Evolutionary conservation across 2,329 filamentous ascomycete genomes (phyloP), one percentile per base, ranked within the genome.

Genomic region (Aspergillus novoparasiticus): DNA sequence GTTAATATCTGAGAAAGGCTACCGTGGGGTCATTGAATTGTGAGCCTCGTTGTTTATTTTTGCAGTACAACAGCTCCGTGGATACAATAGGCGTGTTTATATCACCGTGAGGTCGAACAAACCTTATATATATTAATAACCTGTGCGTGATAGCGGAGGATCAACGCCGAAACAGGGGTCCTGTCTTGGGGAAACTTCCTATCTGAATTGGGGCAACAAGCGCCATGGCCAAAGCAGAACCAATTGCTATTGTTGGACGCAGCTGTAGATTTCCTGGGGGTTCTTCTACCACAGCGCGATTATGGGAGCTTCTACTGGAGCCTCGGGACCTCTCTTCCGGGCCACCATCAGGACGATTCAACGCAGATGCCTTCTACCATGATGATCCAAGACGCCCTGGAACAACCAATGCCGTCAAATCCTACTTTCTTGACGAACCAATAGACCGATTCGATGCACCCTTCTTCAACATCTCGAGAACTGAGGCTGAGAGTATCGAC

Each of bases 401-500:
- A 12, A 71, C 69, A 12, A 69, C 66, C n/a, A 72, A 71, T 32
- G 69, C 70, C 11, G 66, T 64, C 10, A 65, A 71, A 34, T 70
- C 71, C 3, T 73, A 73, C 56, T 55, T 72, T 2, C 62, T 73
- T 16, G 66, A 64, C 3, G 67, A 72, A 23, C 68, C 73, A 43
- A 61, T 68, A 54, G 66, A 67, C 21, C 46, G 67, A 30, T 73
- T 73, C 45, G 71, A 73, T 51, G 69, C 69, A 11, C 66, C 68
- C 6, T 73, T 73, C 61, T 73, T 73, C 50, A 69, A 68, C 28
- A 71, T 71, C 10, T 71, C 71, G 26, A 69, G 66, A 19, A 60
- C 69, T 10, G 71, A 73, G 61, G 71, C 71, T 4, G 82, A 70
- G 26, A 68, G 68, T 2, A 73, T 73, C 43, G 72, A 73, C 46